Percentiles rank a stretch among this genome's conserved stretches.
These are phyloP conservation scores for Chaetomiaceae sp. DNA, from an alignment of 2,329 filamentous ascomycete genomes.

Conservation along the genomic window DNA sequence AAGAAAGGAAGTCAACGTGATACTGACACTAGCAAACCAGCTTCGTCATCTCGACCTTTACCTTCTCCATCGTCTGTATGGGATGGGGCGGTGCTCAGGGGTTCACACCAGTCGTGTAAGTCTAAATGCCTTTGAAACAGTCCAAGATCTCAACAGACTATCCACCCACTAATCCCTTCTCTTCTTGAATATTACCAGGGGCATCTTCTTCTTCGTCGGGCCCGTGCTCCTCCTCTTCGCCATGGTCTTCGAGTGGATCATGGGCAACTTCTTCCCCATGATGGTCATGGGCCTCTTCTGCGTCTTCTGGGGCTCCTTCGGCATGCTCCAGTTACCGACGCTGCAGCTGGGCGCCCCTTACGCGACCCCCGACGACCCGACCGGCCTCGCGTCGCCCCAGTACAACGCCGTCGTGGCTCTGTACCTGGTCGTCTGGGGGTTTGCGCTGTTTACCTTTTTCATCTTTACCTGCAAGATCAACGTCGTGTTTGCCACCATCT, in stretches of 20 bases:
- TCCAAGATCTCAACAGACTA: too few species aligned
- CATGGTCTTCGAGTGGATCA: constrained; percentile 49
- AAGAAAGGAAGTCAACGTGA: too few species aligned
- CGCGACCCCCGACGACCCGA: constrained; percentile 38
- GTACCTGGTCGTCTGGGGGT: constrained; percentile 49
- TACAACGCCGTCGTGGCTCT: constrained; percentile 46
- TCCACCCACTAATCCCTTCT: too few species aligned
- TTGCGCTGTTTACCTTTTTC: constrained; percentile 47
- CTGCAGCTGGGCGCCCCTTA: constrained; percentile 43
- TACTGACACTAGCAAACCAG: constrained; percentile 23
- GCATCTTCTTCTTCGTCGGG: constrained; percentile 39
- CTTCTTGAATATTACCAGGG: too few species aligned
- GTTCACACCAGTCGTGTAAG: constrained; percentile 32
- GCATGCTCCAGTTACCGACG: constrained; percentile 45
- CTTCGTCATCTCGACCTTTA: constrained; percentile 36
- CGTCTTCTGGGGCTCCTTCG: constrained; percentile 48
- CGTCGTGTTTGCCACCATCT: constrained; percentile 44
- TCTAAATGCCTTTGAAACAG: too few species aligned
- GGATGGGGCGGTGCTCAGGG: constrained; percentile 35
- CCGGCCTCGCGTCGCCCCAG: constrained; percentile 38
- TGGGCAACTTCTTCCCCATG: constrained; percentile 49
- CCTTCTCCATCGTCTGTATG: constrained; percentile 35
- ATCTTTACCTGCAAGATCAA: constrained; percentile 49
- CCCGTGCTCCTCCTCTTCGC: constrained; percentile 43
- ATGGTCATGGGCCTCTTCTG: constrained; percentile 48